Percentiles rank a stretch among this genome's conserved stretches.
Evolutionary conservation across 768 basidiomycete species (phyloP).

Genomic region (Lactarius akahatsu): DNA sequence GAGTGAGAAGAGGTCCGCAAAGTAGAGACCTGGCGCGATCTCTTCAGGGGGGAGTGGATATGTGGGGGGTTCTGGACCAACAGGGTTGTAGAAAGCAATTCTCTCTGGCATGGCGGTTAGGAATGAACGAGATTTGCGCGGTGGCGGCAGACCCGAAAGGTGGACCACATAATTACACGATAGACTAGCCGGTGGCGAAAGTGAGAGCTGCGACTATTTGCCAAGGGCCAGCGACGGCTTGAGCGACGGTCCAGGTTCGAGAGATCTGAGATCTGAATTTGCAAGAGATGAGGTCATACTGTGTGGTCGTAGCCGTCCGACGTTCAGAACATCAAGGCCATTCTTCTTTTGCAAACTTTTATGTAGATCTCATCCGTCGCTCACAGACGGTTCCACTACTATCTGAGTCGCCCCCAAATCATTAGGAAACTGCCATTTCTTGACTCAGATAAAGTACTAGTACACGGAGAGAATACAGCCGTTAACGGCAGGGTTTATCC

Average conservation of each 20-base stretch:
- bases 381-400: too few relatives aligned
- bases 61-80: conserved; percentile 21
- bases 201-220: not conserved
- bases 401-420: too few relatives aligned
- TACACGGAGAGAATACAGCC: too few relatives aligned
- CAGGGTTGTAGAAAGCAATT: conserved; percentile 11
- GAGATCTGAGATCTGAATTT: too few relatives aligned
- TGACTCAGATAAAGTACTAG: too few relatives aligned
- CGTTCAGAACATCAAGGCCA: too few relatives aligned
- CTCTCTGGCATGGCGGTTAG: conserved; percentile 14
- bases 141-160: not conserved
- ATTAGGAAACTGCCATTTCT: too few relatives aligned
- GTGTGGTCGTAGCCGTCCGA: too few relatives aligned
- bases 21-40: conserved; percentile 18
- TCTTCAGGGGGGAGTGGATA: conserved; percentile 20
- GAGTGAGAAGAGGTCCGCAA: conserved; percentile 25
- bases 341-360: too few relatives aligned
- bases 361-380: too few relatives aligned
- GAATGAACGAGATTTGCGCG: not conserved
- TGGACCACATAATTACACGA: not conserved
- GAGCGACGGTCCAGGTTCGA: not conserved
- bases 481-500: too few relatives aligned
- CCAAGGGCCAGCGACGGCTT: not conserved
- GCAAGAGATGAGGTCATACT: too few relatives aligned
- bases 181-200: not conserved